Conservation (phyloP, 2,329 filamentous ascomycete genomes). For the Pleoardoris graminearum region DNA sequence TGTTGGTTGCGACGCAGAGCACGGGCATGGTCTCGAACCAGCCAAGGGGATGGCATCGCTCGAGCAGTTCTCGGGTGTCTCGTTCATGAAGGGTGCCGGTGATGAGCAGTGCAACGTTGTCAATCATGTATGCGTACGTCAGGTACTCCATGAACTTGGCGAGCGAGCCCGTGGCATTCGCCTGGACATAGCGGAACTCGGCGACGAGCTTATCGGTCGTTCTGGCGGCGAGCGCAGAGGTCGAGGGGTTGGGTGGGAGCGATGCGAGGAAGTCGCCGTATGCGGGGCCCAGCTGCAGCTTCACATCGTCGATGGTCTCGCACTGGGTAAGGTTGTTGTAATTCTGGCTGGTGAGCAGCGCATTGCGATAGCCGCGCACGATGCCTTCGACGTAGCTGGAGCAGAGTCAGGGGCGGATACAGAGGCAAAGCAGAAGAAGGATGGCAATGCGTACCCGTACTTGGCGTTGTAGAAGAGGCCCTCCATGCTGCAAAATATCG, state of each 20-base stretch:
- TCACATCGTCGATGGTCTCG: constrained; percentile 97
- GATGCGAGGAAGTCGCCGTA: constrained; percentile 96
- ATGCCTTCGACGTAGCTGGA: constrained; percentile 93
- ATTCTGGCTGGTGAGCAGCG: constrained; percentile 84
- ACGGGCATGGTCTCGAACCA: constrained; percentile 99
- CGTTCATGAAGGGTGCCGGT: constrained; percentile 96
- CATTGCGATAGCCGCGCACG: constrained; percentile 94
- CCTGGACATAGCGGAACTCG: constrained; percentile 94
- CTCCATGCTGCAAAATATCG: constrained; percentile 67
- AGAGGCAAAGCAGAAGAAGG: background rate
- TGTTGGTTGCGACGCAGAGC: constrained; percentile 95
- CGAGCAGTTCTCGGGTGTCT: constrained; percentile 91
- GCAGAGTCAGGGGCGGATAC: constrained; percentile 18
- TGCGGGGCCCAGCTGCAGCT: constrained; percentile 92
- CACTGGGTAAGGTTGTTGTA: constrained; percentile 97
- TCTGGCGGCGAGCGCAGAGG: constrained; percentile 89
- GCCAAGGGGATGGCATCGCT: constrained; percentile 93
- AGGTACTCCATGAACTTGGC: constrained; percentile 97
- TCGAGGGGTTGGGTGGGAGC: constrained; percentile 94
- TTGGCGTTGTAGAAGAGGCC: constrained; percentile 93
- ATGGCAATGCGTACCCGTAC: constrained; percentile 68
- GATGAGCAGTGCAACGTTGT: constrained; percentile 97
- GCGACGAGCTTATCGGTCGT: constrained; percentile 97
- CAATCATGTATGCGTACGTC: constrained; percentile 99
- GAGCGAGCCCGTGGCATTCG: constrained; percentile 87